Base-by-base conservation (phyloP, 1,284 basidiomycete species). In the Trichosporon inkin region DNA sequence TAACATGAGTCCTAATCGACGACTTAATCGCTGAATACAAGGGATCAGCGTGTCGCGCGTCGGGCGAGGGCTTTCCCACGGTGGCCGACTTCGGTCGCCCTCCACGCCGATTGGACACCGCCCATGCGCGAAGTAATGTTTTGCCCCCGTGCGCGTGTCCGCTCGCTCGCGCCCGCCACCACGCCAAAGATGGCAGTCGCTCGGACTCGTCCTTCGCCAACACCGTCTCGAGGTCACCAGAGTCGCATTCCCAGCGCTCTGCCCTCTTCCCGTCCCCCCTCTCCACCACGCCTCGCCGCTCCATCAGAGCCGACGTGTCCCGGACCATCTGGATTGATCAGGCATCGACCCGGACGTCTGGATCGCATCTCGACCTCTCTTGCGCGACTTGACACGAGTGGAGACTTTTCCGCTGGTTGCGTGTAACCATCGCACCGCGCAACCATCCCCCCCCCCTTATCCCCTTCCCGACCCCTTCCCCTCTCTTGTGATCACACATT, bases 211-310 rank as follows among this genome's bases (percentile, higher is more conserved):
- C 28, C n/a, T 24, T 49, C 44, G 28, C n/a, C 44, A 37, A 36
- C 52, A 53, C 52, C 36, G 35, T 19, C 16, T 53, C 16, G 52
- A 53, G 52, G 52, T 53, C 52, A 22, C 37, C 52, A 53, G 52
- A 53, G 34, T 53, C 52, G 36, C 52, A 37, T 37, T 52, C 35
- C 17, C 52, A 53, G 35, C 52, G 35, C 52, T 53, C 35, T 37
- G 35, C 52, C 36, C 52, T 53, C 52, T 38, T 38, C 37, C 13
- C n/a, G 28, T 39, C 53, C 24, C 53, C 8, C 24, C 37, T 28
- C 53, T 53, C 37, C 44, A 49, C 44, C 44, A 49, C 44, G 44
- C 44, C 44, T 49, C 24, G 44, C 44, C 44, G 44, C 44, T 28
- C 8, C 44, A 49, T 49, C 44, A 32, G 44, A n/a, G 44, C 28